phyloP scores from a whole-genome alignment of 2,329 filamentous ascomycete species.

The Alternaria burnsii region DNA sequence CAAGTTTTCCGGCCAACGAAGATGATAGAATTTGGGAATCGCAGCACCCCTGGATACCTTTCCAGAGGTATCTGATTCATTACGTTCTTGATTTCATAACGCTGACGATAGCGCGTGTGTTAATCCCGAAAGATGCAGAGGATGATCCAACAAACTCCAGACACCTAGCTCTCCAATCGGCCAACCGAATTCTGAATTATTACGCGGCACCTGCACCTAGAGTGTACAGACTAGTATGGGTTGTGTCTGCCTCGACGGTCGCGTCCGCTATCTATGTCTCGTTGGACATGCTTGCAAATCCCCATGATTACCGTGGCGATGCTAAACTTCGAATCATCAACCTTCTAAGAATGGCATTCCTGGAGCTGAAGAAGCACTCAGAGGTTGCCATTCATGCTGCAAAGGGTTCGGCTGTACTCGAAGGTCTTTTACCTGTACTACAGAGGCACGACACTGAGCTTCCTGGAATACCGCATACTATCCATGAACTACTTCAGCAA shows the following conservation, averaged over 20 bases:
- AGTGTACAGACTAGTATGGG: conserved; percentile 17
- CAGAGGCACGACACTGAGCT: conserved; percentile 10
- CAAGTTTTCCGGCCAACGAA: conserved; percentile 14
- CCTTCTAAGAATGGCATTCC: conserved; percentile 10
- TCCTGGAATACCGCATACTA: conserved; percentile 6
- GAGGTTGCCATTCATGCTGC: conserved; percentile 18
- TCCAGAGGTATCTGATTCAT: conserved; percentile 19
- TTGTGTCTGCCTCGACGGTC: conserved; percentile 17
- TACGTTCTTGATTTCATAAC: conserved; percentile 19
- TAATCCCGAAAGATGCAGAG: conserved; percentile 8
- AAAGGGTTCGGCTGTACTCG: conserved; percentile 16
- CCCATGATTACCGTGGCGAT: conserved; percentile 14
- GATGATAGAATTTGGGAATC: conserved; percentile 17
- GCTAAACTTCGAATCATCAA: conserved; percentile 6
- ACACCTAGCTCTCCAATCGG: conserved; percentile 13
- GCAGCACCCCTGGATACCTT: conserved; percentile 19
- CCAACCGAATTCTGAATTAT: conserved; percentile 14
- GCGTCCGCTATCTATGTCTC: conserved; percentile 19
- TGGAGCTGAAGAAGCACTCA: conserved; percentile 16
- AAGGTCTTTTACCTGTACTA: conserved; percentile 9
- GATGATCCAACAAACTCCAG: conserved; percentile 7
- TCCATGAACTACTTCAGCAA: conserved; percentile 18
- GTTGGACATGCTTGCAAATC: conserved; percentile 14
- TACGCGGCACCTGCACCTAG: conserved; percentile 16
- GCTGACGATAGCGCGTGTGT: conserved; percentile 16